phyloP scores from a whole-genome alignment of 2,329 filamentous ascomycete genomes.

The Aspergillus novoparasiticus region DNA sequence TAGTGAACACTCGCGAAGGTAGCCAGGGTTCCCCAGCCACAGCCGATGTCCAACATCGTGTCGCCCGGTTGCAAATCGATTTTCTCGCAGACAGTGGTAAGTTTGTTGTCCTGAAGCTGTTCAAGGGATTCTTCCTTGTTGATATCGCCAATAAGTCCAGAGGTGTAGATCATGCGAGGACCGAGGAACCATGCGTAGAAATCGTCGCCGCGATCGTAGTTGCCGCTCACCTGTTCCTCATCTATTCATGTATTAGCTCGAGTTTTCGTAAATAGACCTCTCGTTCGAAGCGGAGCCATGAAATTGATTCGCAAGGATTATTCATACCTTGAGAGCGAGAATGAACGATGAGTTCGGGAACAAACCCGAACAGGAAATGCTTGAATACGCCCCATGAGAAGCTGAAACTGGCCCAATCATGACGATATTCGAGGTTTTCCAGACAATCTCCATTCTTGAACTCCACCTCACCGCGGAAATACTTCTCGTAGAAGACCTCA shows the following conservation, averaged over 20 bases:
- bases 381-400: slow-evolving; percentile 86
- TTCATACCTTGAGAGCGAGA: slow-evolving; percentile 76
- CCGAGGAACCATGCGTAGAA: slow-evolving; percentile 99
- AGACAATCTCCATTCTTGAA: slow-evolving; percentile 86
- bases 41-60: slow-evolving; percentile 88
- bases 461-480: slow-evolving; percentile 91
- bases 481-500: slow-evolving; percentile 96
- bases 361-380: slow-evolving; percentile 84
- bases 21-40: slow-evolving; percentile 95
- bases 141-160: slow-evolving; percentile 87
- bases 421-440: slow-evolving; percentile 87
- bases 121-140: slow-evolving; percentile 88
- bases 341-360: slow-evolving; percentile 90
- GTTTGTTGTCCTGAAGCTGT: slow-evolving; percentile 96
- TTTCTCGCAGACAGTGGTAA: slow-evolving; percentile 94
- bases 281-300: neutral
- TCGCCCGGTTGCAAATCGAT: slow-evolving; percentile 81
- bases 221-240: slow-evolving; percentile 95
- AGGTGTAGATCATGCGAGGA: slow-evolving; percentile 98
- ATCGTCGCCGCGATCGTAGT: slow-evolving; percentile 97
- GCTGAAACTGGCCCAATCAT: slow-evolving; percentile 95
- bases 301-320: neutral
- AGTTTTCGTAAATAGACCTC: neutral
- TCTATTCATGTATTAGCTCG: slow-evolving; percentile 54
- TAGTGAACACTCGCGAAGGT: slow-evolving; percentile 93